Base-by-base conservation (phyloP, 345 rosid species). In the Citrus australasica region DNA sequence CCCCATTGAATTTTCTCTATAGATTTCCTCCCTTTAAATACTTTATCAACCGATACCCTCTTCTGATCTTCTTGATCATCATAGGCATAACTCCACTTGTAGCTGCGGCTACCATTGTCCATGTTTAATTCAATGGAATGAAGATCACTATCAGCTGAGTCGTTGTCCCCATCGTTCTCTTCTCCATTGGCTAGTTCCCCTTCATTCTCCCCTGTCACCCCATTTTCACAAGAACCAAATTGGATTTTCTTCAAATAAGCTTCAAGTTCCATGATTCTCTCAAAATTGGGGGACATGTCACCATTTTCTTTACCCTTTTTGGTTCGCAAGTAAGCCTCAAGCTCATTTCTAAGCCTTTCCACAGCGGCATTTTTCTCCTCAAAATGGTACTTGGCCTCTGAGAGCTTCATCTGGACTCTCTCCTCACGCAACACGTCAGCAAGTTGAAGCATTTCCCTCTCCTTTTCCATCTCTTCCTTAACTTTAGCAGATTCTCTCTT, bases 351-450 rank as follows among this genome's bases (percentile, higher is more conserved):
- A 58, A 96, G 79, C 85, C 61, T 65, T 76, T 94, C 97, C 4
- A 94, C 89, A 6, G 89, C 98, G 3, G 90, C 92, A 70, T 92
- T 90, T 83, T 96, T 94, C 85, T 94, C 99, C 79, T 96, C 97
- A 22, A 92, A 96, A 62, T 91, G 92, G 77, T 87, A 87, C 58
- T 84, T 91, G 1, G 99, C 99, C 37, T 96, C 99, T 0, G 85
- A 89, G 6, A 96, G 93, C 88, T 96, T 96, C 99, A 96, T 96
- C 82, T 96, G 98, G 51, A 96, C 94, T 74, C 99, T 85, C 83
- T 96, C 98, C 84, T 96, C 98, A 0, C 99, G 92, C 83, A 92
- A 78, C 35, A 92, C 92, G 82, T 94, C 99, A 8, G 98, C 99
- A 6, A 96, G 79, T 73, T 88, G 97, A 87, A 96, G 93, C 98